Base-by-base conservation (phyloP, 306 rosid species). In the Phaseolus lunatus region DNA sequence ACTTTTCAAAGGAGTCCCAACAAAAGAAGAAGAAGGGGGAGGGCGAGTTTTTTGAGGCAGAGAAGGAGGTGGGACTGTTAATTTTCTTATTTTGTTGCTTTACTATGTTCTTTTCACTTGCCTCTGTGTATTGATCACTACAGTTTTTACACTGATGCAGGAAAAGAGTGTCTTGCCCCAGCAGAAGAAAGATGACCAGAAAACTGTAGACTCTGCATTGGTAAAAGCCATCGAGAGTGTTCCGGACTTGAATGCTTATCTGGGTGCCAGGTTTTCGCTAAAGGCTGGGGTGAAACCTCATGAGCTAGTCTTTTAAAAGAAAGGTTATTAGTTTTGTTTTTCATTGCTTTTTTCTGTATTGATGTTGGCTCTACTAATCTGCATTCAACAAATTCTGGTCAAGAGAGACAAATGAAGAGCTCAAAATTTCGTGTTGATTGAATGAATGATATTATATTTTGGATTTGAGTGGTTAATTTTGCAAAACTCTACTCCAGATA, bases 161-260 rank as follows among this genome's bases (percentile, higher is more conserved):
- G 96, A 90, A 67, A 93, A 89, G 70, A 86, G 76, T 23, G 85
- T 53, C 14, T 85, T 93, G 75, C 93, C 98, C 23, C 91, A 89
- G 43, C 87, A 82, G 84, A 93, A 88, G 81, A 93, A 90, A 44
- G 98, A 93, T 29, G 95, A 89, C 57, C 98, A 93, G 81, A 92
- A 92, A 80, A 70, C 79, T 0, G 88, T 93, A 65, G 96, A 91
- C 70, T 54, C 87, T 1, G 77, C 80, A 0, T 78, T 93, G 84
- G 19, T 93, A 3, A 89, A 89, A 81, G 84, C 89, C 68, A 86
- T 91, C 0, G 91, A 89, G 68, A 77, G 82, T 53, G 96, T 89
- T 56, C 81, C 95, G 3, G 96, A 93, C 7, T 85, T 93, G 84
- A 91, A 88, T 83, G 67, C 93, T 19, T 93, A 93, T 81, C 80